Base-by-base conservation (phyloP, 2,329 filamentous ascomycete genomes). In the Anthostomella pinea region DNA sequence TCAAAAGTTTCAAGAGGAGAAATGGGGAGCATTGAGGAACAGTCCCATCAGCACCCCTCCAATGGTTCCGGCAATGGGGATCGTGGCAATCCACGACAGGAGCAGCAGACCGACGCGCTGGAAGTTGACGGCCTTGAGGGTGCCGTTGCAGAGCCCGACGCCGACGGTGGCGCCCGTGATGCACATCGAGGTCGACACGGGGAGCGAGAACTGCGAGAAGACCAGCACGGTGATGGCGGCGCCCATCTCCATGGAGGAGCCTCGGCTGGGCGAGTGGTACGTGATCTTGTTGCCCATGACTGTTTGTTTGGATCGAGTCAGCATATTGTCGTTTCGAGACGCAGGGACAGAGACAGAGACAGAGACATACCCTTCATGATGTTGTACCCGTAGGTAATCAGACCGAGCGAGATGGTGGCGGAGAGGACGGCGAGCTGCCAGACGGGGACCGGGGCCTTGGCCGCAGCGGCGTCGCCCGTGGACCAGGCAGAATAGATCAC, bases 131-230 rank as follows among this genome's bases (percentile, higher is more conserved):
- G 85, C 83, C 65, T 79, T 83, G 40, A 78, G 45, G 18, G 74
- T 80, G 21, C 83, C 83, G 58, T 87, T 88, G 72, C 83, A 87
- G 14, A 89, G 77, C 56, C 83, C 84, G 31, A 89, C 85, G 41
- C 85, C 85, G 28, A 88, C 81, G 1, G 83, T 88, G 17, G 85
- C 84, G 36, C 85, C 85, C 2, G 84, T 88, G 61, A 89, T 87
- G 61, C 85, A 89, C 84, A 83, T 83, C 13, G 79, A 81, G 2
- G 83, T 89, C 0, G 84, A 88, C 18, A 89, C 84, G 23, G 85
- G 85, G 0, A 89, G 79, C 2, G 75, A 77, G 69, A 74, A 86
- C 58, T 87, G 83, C 0, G 83, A 86, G 70, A 86, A 86, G 58
- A 89, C 64, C 16, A 88, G 75, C 42, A 88, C 78, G 8, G 85